Evolutionary conservation across 2,329 filamentous ascomycete genomes (phyloP).

Genomic region (Capronia epimyces): DNA sequence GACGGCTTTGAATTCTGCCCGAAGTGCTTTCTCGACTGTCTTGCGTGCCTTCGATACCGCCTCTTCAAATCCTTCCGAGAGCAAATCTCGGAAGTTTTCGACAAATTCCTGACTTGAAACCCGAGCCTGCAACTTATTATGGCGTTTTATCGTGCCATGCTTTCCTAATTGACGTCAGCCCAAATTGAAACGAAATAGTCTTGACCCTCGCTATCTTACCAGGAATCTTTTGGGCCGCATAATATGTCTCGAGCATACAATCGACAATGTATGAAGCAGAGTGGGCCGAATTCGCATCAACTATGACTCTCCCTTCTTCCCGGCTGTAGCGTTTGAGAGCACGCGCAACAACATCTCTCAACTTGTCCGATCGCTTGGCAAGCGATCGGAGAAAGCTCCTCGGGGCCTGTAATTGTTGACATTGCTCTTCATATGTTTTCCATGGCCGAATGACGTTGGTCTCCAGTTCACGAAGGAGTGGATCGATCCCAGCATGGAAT

Average conservation of each 20-base stretch:
- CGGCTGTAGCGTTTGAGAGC: not conserved
- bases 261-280: slow-evolving; percentile 1
- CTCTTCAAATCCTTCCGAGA: not conserved
- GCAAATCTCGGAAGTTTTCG: not conserved
- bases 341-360: not conserved
- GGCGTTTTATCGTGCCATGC: not conserved
- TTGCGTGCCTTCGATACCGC: not conserved
- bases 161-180: not conserved
- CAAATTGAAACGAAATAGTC: too few relatives aligned
- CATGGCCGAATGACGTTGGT: not conserved
- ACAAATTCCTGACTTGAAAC: not conserved
- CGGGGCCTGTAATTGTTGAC: not conserved
- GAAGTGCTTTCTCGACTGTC: not conserved
- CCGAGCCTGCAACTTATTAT: not conserved
- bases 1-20: not conserved
- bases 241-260: not conserved
- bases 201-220: not conserved
- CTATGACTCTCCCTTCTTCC: not conserved
- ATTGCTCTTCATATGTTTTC: not conserved
- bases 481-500: not conserved
- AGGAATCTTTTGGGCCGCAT: not conserved
- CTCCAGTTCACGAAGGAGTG: not conserved
- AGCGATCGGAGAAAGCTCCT: not conserved
- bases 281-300: not conserved
- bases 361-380: not conserved